Evolutionary conservation across 345 rosid genomes (phyloP), one percentile per base, ranked within the genome.

Genomic region (Eucalyptus caleyi): DNA sequence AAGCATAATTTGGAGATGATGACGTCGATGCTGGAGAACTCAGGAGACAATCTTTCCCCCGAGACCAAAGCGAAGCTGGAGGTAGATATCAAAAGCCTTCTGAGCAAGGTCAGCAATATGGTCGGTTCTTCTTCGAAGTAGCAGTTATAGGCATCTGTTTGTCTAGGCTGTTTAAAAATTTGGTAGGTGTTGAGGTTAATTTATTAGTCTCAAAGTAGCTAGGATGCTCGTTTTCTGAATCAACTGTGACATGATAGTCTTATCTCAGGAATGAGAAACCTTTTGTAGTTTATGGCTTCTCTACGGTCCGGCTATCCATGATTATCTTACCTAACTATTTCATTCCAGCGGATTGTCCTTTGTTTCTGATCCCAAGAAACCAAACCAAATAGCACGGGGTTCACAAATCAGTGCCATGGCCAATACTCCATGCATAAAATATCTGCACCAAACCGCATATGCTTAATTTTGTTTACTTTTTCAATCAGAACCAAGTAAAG

Each of bases 1-100:
- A 93, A 93, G 93, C 93, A 95, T 90, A 96, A 97, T 92, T 95
- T 97, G 82, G 96, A 95, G 95, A 96, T 94, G 95, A 97, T 97
- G 99, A 97, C 97, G 26, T 91, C 94, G 59, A 96, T 96, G 99
- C 94, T 97, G 91, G 94, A 95, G 93, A 92, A 95, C 87, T 93
- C 98, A 0, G 99, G 99, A 60, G 94, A 97, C 91, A 92, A 92
- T 91, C 94, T 97, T 88, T 95, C 99, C 40, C 95, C 95, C 3
- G 99, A 96, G 92, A 96, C 93, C 86, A 97, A 90, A 92, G 95
- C 93, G 40, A 95, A 95, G 89, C 88, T 97, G 87, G 98, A 95
- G 93, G 90, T 89, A 45, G 99, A 95, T 91, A 97, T 97, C 81
- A 93, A 96, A 47, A 94, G 94, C 83, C 97, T 97, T 65, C 92